phyloP scores from a whole-genome alignment of 306 rosid genomes.

The Vigna nakashimae region DNA sequence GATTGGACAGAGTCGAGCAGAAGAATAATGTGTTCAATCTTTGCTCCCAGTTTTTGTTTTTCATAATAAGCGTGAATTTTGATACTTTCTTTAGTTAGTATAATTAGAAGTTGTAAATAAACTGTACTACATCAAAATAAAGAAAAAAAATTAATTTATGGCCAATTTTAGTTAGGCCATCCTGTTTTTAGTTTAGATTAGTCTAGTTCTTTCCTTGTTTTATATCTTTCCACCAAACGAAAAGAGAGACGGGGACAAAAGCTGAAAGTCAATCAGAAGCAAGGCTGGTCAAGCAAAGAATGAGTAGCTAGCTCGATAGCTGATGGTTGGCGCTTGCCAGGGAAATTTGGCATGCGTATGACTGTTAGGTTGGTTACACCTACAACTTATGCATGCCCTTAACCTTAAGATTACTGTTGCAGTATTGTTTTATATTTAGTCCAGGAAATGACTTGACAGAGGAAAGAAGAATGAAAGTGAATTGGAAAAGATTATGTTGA shows the following conservation, averaged over 20 bases:
- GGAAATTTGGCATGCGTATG: slow-evolving; percentile 37
- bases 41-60: too few relatives aligned
- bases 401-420: not conserved
- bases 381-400: slow-evolving; percentile 39
- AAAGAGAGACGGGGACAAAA: not conserved
- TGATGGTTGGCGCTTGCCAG: slow-evolving; percentile 29
- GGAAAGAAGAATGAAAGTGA: slow-evolving; percentile 26
- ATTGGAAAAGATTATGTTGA: slow-evolving; percentile 6
- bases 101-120: too few relatives aligned
- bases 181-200: too few relatives aligned
- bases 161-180: too few relatives aligned
- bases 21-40: too few relatives aligned
- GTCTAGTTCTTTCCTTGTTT: too few relatives aligned
- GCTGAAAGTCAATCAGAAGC: slow-evolving; percentile 36
- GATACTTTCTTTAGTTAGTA: too few relatives aligned
- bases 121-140: too few relatives aligned
- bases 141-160: too few relatives aligned
- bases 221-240: not conserved
- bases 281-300: slow-evolving; percentile 18
- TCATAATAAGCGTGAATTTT: too few relatives aligned
- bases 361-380: slow-evolving; percentile 74
- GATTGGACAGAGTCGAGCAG: too few relatives aligned
- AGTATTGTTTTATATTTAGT: not conserved
- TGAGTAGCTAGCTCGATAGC: slow-evolving; percentile 26
- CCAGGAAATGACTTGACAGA: not conserved